These are phyloP conservation scores for Psilocybe sp. DNA, from an alignment of 768 basidiomycete species.

Conservation along the genomic window DNA sequence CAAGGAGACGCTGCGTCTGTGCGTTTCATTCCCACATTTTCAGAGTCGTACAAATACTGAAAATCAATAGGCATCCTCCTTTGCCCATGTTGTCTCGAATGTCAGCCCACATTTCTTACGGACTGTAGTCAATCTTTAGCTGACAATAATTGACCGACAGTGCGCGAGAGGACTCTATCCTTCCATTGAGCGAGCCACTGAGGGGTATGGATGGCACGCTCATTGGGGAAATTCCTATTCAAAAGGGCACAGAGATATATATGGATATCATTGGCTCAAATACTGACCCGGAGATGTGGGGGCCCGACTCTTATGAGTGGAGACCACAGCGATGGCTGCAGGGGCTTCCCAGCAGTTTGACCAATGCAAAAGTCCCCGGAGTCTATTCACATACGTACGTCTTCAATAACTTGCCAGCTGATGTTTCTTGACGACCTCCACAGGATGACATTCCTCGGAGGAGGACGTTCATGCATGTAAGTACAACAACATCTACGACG, in stretches of 20 bases:
- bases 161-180: constrained; percentile 20
- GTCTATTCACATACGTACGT: constrained; percentile 34
- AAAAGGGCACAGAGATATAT: constrained; percentile 24
- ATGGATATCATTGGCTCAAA: constrained; percentile 29
- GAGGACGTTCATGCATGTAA: constrained; percentile 37
- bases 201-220: constrained; percentile 1
- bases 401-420: background rate
- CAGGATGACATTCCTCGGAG: constrained; percentile 44
- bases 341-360: constrained; percentile 26
- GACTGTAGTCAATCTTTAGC: background rate
- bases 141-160: background rate
- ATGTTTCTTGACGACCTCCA: background rate
- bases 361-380: constrained; percentile 29
- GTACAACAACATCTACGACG: background rate
- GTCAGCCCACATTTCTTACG: constrained; percentile 1
- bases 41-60: too few relatives aligned
- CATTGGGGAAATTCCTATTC: constrained; percentile 19
- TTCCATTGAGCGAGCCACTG: background rate
- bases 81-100: too few relatives aligned
- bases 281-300: constrained; percentile 33
- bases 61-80: too few relatives aligned
- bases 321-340: constrained; percentile 43
- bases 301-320: constrained; percentile 38
- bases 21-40: background rate
- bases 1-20: constrained; percentile 34